Percentiles rank a stretch among this genome's conserved stretches.
Conservation (phyloP, 768 basidiomycete species). For the Calocybe gangraenosa region DNA sequence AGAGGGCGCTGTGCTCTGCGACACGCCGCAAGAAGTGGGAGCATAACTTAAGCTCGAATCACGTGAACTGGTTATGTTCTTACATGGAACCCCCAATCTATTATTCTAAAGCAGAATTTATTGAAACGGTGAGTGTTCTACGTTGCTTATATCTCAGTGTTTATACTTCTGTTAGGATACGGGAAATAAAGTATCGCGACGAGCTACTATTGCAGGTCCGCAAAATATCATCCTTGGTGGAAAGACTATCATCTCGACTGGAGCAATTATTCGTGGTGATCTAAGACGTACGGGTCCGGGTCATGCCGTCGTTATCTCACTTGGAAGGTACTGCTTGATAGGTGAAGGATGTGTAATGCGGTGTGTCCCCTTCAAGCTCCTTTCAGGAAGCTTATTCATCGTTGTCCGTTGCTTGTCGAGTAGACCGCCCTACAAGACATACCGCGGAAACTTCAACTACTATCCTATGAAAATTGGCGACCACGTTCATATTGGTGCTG, state of each 20-base stretch:
- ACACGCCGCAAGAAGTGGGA: slow-evolving; percentile 6
- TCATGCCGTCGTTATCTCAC: slow-evolving; percentile 88
- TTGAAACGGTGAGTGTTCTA: slow-evolving; percentile 65
- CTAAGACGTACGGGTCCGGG: slow-evolving; percentile 84
- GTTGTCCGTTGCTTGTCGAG: not conserved
- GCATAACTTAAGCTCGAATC: no score
- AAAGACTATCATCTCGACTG: slow-evolving; percentile 90
- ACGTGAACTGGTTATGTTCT: no score
- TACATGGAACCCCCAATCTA: slow-evolving; percentile 70
- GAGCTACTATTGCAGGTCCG: slow-evolving; percentile 87
- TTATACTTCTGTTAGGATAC: slow-evolving; percentile 59
- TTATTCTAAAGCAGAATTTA: slow-evolving; percentile 81
- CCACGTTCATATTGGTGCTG: slow-evolving; percentile 91
- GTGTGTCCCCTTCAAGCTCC: slow-evolving; percentile 28
- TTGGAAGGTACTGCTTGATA: slow-evolving; percentile 90
- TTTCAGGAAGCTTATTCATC: not conserved
- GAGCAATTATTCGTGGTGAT: slow-evolving; percentile 92
- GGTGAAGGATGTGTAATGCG: slow-evolving; percentile 89
- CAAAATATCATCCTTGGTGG: slow-evolving; percentile 97
- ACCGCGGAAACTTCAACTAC: slow-evolving; percentile 90
- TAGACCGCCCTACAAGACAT: slow-evolving; percentile 87
- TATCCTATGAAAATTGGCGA: slow-evolving; percentile 98
- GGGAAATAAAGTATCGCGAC: slow-evolving; percentile 92
- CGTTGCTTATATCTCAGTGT: not conserved
- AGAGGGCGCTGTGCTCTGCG: slow-evolving; percentile 6